Base-by-base conservation (phyloP, 2,329 filamentous ascomycete species). In the Escovopsis sp. region DNA sequence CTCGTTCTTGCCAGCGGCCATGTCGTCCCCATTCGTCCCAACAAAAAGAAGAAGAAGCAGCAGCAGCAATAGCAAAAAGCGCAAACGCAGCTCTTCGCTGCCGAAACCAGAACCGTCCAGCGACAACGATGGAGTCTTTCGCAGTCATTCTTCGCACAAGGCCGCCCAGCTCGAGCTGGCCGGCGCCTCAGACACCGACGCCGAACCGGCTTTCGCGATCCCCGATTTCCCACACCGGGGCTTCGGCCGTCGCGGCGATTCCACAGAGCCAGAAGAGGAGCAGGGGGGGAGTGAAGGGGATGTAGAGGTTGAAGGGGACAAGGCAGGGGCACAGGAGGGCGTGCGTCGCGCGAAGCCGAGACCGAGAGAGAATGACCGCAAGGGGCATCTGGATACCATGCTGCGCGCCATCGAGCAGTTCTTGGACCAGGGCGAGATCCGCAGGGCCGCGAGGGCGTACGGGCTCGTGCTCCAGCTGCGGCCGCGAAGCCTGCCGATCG, bases 381-480 rank as follows among this genome's bases (percentile, higher is more conserved):
- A 43, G 16, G 44, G 60, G 14, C 78, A 87, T 55, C 55, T 88
- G 5, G 65, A 70, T 37, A 70, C 77, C 10, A 58, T 94, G 38
- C 75, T 75, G 2, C 66, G 76, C 4, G 63, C 87, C 14, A 58
- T 90, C 45, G 79, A 90, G 53, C 71, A 71, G 26, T 83, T 78
- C 48, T 65, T 94, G 28, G 66, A 78, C 19, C 64, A 73, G 41
- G 72, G 75, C 23, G 79, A 92, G 48, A 77, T 85, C 39, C 44
- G 64, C 2, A 76, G 80, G 28, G 86, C 87, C 1, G 72, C 72
- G 34, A 67, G 81, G 40, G 80, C 82, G 0, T 88, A 84, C 66
- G 78, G 74, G 1, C 58, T 93, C 43, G 65, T 94, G 23, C 53
- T 86, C 32, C 70, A 79, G 33, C 67, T 73, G 32, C 48, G 51